Base-by-base conservation (phyloP, 73 alveolate species). In the Paraurostyla sp. region DNA sequence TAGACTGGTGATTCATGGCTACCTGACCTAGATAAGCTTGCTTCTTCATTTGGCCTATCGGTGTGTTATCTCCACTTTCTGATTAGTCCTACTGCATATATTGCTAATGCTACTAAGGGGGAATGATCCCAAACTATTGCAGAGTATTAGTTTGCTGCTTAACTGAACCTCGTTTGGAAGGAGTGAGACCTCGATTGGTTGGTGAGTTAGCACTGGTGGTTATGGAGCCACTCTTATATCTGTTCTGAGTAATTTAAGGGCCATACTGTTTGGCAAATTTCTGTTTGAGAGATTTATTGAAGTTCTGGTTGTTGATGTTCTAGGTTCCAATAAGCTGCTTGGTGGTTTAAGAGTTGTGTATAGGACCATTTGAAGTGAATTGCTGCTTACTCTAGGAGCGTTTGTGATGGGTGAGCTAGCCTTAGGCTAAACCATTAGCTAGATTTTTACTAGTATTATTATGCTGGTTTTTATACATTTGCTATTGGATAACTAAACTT, bases 151-250 rank as follows among this genome's bases (percentile, higher is more conserved):
- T 38, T 35, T 65, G 35, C 25, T 65, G 46, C 42, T 65, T 65
- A 15, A 38, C 13, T 15, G 4, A 15, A 13, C 42, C 42, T 65
- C 82, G 35, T 65, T 65, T 65, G 35, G n/a, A n/a, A n/a, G 82
- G 82, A 11, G 82, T 38, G 3, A 65, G 2, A 15, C 82, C 82
- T 65, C 82, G 4, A 40, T 40, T 65, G 13, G 16, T 51, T 51
- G 89, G 89, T 2, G 89, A 78, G 35, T 78, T 49, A 3, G 87
- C 87, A 36, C 78, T 78, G 0, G 89, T 54, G 3, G 89, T 78
- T 51, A 78, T 40, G 3, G 89, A 78, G 13, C 76, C 78, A 54
- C 78, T 78, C 42, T 78, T 78, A 54, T 52, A 78, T 51, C 78
- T 78, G 20, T 46, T 46, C 13, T 22, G 52, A 11, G 25, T 15